These are phyloP conservation scores for Lecanicillium sp. DNA, from an alignment of 2,329 filamentous ascomycete genomes.

Conservation along the genomic window DNA sequence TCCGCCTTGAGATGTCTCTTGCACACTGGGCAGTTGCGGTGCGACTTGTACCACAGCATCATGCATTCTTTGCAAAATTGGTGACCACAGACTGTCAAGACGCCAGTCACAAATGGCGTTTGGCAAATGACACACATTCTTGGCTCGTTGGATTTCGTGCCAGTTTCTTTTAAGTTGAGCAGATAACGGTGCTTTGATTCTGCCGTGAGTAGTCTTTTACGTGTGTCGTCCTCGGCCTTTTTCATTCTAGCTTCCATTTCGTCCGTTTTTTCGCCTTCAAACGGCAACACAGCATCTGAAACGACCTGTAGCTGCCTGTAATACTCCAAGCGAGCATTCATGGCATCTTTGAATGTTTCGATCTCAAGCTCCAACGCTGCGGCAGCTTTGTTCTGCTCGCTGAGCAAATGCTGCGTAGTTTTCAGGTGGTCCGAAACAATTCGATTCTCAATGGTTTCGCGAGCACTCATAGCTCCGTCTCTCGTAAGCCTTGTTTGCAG, in stretches of 20 bases:
- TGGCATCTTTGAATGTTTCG: slow-evolving; percentile 64
- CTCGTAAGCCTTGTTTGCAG: slow-evolving; percentile 48
- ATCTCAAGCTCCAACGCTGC: slow-evolving; percentile 57
- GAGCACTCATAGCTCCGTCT: slow-evolving; percentile 18
- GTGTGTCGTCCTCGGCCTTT: slow-evolving; percentile 31
- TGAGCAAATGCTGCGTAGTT: slow-evolving; percentile 45
- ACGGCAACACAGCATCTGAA: slow-evolving; percentile 78
- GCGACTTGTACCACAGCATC: slow-evolving; percentile 63
- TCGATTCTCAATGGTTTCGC: slow-evolving; percentile 58
- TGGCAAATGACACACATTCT: slow-evolving; percentile 84
- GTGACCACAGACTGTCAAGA: slow-evolving; percentile 82
- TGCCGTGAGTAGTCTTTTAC: slow-evolving; percentile 49
- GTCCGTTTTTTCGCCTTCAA: slow-evolving; percentile 55
- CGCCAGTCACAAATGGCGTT: slow-evolving; percentile 64
- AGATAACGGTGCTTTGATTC: slow-evolving; percentile 71
- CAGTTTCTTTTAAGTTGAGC: slow-evolving; percentile 44
- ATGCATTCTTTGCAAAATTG: slow-evolving; percentile 89
- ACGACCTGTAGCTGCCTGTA: slow-evolving; percentile 85
- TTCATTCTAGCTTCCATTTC: slow-evolving; percentile 26
- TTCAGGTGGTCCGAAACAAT: slow-evolving; percentile 58
- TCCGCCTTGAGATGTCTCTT: slow-evolving; percentile 56
- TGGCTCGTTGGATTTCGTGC: slow-evolving; percentile 53
- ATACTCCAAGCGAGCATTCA: slow-evolving; percentile 82
- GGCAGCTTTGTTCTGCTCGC: slow-evolving; percentile 40
- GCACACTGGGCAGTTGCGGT: slow-evolving; percentile 77